Base-by-base conservation (phyloP, 2,329 filamentous ascomycete genomes). In the Tolypocladium sp. region DNA sequence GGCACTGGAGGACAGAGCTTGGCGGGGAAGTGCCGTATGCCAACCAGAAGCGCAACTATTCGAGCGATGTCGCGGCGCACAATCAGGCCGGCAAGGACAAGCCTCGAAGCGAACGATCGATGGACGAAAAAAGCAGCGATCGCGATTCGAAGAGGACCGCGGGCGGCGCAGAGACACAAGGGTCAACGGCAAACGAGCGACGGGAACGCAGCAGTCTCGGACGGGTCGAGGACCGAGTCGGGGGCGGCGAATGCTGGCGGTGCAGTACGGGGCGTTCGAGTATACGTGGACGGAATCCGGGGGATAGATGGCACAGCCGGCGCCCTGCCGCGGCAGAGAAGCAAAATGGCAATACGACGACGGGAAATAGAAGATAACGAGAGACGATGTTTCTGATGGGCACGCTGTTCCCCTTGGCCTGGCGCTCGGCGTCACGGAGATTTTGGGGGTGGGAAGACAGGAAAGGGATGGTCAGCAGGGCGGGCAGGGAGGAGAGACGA, bases 381-480 rank as follows among this genome's bases (percentile, higher is more conserved):
- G 54, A 42, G 54, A 56, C 54, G 54, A n/a, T 27, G 37, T 42
- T 40, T 55, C 4, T 20, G 27, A 41, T 15, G 37, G 52, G 40
- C 40, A 8, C 49, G 13, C 27, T 52, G 12, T 33, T 35, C 49
- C 27, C 49, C 49, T 46, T 52, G 30, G 49, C 49, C 49, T 35
- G 49, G 30, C 30, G 49, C 30, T 22, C 30, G 49, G 49, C 49
- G 30, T 35, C 49, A n/a, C 13, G 49, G 22, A 42, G 25, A n/a
- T 15, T 30, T 33, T 15, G 54, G 38, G 38, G 37, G 37, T 56
- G 54, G 38, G 30, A 41, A 30, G 38, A 41, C 35, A 22, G 35
- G 54, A 40, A 56, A 42, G 54, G 54, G 54, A 56, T 42, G 54
- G 54, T 56, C 54, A 56, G 54, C 54, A 56, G 49, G 27, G 30